These are phyloP conservation scores for Paxillus rubicundulus DNA, from an alignment of 768 basidiomycete species.

Conservation along the genomic window DNA sequence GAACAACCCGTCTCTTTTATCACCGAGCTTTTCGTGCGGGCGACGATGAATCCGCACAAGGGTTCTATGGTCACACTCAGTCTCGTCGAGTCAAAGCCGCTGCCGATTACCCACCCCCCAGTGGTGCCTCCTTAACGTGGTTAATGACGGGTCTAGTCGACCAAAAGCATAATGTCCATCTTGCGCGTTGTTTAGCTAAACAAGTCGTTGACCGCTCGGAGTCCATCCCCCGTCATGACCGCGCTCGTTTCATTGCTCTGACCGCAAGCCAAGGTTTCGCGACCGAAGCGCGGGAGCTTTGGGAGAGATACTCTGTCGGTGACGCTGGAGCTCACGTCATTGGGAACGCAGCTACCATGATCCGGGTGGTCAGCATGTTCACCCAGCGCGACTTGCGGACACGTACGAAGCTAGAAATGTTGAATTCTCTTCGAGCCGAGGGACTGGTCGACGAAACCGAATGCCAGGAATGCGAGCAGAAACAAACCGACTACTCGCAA, in stretches of 20 bases:
- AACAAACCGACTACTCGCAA: conserved; percentile 13
- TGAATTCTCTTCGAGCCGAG: neutral
- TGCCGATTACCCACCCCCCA: conserved; percentile 52
- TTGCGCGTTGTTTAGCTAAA: conserved; percentile 47
- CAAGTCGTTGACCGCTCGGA: conserved; percentile 45
- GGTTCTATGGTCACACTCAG: conserved; percentile 48
- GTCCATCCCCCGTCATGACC: conserved; percentile 41
- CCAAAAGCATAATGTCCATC: conserved; percentile 40
- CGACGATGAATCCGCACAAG: conserved; percentile 36
- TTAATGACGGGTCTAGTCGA: conserved; percentile 47
- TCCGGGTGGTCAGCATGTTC: conserved; percentile 46
- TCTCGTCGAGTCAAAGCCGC: conserved; percentile 26
- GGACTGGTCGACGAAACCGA: neutral
- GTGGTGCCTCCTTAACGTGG: conserved; percentile 45
- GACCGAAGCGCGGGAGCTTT: conserved; percentile 48
- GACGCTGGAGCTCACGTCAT: conserved; percentile 40
- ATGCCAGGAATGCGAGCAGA: conserved; percentile 1
- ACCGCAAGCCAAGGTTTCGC: conserved; percentile 48
- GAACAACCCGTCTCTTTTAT: conserved; percentile 49
- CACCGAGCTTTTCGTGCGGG: conserved; percentile 31
- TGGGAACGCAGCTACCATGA: conserved; percentile 41
- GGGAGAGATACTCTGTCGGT: conserved; percentile 52
- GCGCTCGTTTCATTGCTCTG: conserved; percentile 49
- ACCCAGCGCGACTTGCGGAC: conserved; percentile 21
- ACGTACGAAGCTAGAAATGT: conserved; percentile 13